phyloP scores from a whole-genome alignment of 2,329 filamentous ascomycete species.

The Chaetomium strumarium region DNA sequence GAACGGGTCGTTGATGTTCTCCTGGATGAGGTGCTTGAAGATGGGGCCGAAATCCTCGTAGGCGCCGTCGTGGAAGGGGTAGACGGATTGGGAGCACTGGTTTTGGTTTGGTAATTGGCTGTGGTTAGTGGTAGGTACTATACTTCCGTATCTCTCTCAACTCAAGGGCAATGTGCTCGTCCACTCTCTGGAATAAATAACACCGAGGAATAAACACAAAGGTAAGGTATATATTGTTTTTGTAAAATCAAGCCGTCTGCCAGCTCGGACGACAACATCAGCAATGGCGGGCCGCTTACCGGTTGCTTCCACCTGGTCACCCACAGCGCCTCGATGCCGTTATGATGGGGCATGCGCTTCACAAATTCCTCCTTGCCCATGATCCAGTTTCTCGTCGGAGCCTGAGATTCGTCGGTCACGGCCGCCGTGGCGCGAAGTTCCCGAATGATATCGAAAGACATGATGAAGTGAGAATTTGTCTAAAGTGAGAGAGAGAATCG shows the following conservation, averaged over 20 bases:
- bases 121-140: too few relatives aligned
- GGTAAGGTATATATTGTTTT: too few relatives aligned
- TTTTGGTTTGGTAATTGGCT: not conserved
- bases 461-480: slow-evolving; percentile 14
- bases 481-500: not conserved
- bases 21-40: slow-evolving; percentile 55
- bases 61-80: slow-evolving; percentile 68
- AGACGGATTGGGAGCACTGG: slow-evolving; percentile 56
- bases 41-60: slow-evolving; percentile 65
- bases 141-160: too few relatives aligned
- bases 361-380: slow-evolving; percentile 41
- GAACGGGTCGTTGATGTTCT: slow-evolving; percentile 59
- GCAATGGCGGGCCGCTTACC: slow-evolving; percentile 35
- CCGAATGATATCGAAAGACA: slow-evolving; percentile 26
- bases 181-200: too few relatives aligned
- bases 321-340: slow-evolving; percentile 59
- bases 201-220: too few relatives aligned
- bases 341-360: slow-evolving; percentile 49
- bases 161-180: too few relatives aligned
- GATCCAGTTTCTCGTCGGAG: slow-evolving; percentile 31
- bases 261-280: too few relatives aligned
- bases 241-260: too few relatives aligned
- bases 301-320: slow-evolving; percentile 70
- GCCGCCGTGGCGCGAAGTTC: not conserved
- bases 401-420: not conserved